Percentiles rank a stretch among this genome's conserved stretches.
Evolutionary conservation across 2,329 filamentous ascomycete species (phyloP).

Genomic region (Onygena corvina): DNA sequence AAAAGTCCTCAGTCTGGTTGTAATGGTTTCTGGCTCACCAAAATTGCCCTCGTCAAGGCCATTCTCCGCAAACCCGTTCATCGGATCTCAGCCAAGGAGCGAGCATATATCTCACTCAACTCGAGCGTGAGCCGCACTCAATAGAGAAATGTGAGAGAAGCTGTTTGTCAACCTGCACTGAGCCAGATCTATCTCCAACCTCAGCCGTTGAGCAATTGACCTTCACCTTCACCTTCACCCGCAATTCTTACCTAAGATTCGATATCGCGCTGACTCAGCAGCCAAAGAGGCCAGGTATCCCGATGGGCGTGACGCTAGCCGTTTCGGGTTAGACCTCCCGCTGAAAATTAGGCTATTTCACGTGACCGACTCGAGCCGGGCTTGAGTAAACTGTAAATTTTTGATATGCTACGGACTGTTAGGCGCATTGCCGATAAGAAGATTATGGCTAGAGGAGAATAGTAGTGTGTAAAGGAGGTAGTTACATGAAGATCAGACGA

Average conservation of each 20-base stretch:
- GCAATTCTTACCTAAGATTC: neutral
- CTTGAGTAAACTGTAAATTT: no score
- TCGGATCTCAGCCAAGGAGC: conserved; percentile 28
- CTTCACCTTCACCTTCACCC: neutral
- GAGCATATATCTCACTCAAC: neutral
- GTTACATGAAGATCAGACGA: no score
- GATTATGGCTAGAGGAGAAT: no score
- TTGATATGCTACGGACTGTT: no score
- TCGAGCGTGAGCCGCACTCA: neutral
- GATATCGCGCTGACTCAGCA: conserved; percentile 11
- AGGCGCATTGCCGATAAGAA: no score
- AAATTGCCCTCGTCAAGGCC: conserved; percentile 68
- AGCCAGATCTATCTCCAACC: neutral
- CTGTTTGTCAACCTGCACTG: neutral
- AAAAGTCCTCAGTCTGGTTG: conserved; percentile 60
- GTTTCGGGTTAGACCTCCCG: neutral
- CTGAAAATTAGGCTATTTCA: neutral
- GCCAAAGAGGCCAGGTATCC: conserved; percentile 12
- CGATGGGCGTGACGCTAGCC: neutral
- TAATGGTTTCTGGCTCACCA: conserved; percentile 53
- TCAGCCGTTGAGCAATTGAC: neutral
- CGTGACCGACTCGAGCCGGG: no score
- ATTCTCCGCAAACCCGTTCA: conserved; percentile 68
- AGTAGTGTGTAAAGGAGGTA: no score
- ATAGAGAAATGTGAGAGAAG: neutral